phyloP scores from a whole-genome alignment of 129 eudicot species.

The Tanacetum coccineum region DNA sequence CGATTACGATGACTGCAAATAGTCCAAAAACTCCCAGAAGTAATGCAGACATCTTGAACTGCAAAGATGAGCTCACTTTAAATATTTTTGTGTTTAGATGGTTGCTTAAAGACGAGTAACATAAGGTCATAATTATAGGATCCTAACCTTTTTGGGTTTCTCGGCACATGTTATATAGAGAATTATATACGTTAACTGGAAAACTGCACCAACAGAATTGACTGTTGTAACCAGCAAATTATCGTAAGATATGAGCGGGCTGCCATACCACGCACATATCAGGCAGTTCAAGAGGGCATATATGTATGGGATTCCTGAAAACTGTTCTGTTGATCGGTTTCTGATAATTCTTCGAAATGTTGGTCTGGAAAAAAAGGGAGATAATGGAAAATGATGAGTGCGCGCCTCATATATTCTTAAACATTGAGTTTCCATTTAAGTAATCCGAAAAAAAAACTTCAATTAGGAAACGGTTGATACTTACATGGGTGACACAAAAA shows the following conservation, averaged over 20 bases:
- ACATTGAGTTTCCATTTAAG: neutral
- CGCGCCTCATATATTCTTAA: neutral
- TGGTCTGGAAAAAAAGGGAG: conserved; percentile 43
- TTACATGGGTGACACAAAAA: conserved; percentile 87
- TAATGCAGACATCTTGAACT: conserved; percentile 60
- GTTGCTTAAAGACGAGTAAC: neutral
- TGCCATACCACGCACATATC: conserved; percentile 86
- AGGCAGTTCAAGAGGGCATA: conserved; percentile 85
- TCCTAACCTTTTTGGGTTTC: conserved; percentile 51
- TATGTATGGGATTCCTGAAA: conserved; percentile 73
- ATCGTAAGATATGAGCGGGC: conserved; percentile 63
- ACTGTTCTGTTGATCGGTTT: conserved; percentile 69
- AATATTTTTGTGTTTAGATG: neutral
- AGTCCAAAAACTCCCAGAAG: conserved; percentile 53
- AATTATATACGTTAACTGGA: conserved; percentile 54
- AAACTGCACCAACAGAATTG: conserved; percentile 77
- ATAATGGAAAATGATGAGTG: neutral
- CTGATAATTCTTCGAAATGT: conserved; percentile 73
- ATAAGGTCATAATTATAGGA: neutral
- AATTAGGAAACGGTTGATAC: conserved; percentile 20
- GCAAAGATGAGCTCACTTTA: conserved; percentile 27
- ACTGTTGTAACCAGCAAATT: conserved; percentile 72
- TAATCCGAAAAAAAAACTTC: neutral
- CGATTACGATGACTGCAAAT: conserved; percentile 49
- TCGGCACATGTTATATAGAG: conserved; percentile 62